A percentile compares a stretch with the other conserved stretches of the same genome.
These are phyloP conservation scores for Saccharomycopsis selenospora DNA, from an alignment of 805 yeast genomes.

Conservation along the genomic window DNA sequence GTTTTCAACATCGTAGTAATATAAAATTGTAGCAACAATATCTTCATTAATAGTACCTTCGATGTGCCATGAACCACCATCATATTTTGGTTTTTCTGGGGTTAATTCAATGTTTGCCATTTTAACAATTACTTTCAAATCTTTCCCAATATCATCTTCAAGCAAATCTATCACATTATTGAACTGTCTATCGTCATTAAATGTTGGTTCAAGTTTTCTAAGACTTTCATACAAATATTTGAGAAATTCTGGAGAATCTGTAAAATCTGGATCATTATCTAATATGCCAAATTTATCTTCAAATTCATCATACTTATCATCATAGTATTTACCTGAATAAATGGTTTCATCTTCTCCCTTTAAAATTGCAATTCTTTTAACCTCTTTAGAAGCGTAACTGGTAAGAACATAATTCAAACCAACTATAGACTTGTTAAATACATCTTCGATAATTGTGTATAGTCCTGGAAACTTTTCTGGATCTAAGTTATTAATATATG, in stretches of 20 bases:
- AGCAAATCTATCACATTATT: not conserved
- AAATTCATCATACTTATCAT: not conserved
- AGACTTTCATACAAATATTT: too few relatives aligned
- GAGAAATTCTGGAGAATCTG: slow-evolving; percentile 7
- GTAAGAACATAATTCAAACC: slow-evolving; percentile 30
- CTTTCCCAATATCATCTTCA: slow-evolving; percentile 4
- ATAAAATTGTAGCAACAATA: slow-evolving; percentile 35
- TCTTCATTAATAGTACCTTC: slow-evolving; percentile 37
- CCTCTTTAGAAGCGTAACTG: slow-evolving; percentile 8
- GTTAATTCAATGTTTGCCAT: slow-evolving; percentile 36
- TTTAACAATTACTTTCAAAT: slow-evolving; percentile 34
- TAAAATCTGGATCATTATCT: not conserved
- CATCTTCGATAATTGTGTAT: slow-evolving; percentile 28
- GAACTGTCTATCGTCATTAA: slow-evolving; percentile 10
- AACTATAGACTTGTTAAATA: slow-evolving; percentile 30
- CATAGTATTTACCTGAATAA: too few relatives aligned
- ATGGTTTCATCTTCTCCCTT: too few relatives aligned
- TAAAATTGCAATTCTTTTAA: not conserved
- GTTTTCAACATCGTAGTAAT: slow-evolving; percentile 36
- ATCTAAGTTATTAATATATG: slow-evolving; percentile 38
- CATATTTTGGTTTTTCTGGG: slow-evolving; percentile 34
- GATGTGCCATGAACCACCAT: slow-evolving; percentile 39
- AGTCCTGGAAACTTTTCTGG: slow-evolving; percentile 27
- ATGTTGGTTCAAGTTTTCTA: too few relatives aligned
- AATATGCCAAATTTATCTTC: too few relatives aligned